Conservation (phyloP, 371 early-diverging fungal species). For the Mucor ambiguus region DNA sequence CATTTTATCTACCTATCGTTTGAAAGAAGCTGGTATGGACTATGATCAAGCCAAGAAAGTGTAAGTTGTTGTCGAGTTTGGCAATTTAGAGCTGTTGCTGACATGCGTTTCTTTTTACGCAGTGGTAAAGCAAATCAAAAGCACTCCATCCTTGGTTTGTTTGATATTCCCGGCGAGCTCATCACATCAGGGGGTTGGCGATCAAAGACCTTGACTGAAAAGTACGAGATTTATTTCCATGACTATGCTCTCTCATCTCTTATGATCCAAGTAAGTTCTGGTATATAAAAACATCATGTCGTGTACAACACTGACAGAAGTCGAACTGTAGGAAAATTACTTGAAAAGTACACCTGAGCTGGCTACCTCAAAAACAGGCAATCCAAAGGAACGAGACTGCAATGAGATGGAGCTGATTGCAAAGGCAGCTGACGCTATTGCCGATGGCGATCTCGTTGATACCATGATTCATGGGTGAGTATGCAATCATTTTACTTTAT, state of each 20-base stretch:
- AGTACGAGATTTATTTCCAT: slow-evolving; percentile 92
- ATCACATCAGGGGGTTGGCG: slow-evolving; percentile 60
- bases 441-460: slow-evolving; percentile 88
- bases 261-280: slow-evolving; percentile 68
- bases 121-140: slow-evolving; percentile 73
- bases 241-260: slow-evolving; percentile 91
- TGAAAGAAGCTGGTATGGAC: slow-evolving; percentile 66
- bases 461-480: slow-evolving; percentile 75
- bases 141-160: slow-evolving; percentile 76
- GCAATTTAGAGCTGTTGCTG: neutral
- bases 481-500: slow-evolving; percentile 5
- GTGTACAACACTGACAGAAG: neutral
- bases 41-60: slow-evolving; percentile 83
- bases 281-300: neutral
- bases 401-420: slow-evolving; percentile 63
- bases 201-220: slow-evolving; percentile 66
- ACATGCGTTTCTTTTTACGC: neutral
- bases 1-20: slow-evolving; percentile 87
- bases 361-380: slow-evolving; percentile 17
- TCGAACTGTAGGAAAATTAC: slow-evolving; percentile 53
- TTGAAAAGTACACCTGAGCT: slow-evolving; percentile 34
- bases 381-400: slow-evolving; percentile 24
- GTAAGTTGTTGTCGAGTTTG: slow-evolving; percentile 36
- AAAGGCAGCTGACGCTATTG: slow-evolving; percentile 91
- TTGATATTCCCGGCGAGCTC: slow-evolving; percentile 82